Evolutionary conservation across 768 basidiomycete genomes (phyloP).

Genomic region (Pisolithus sp.): DNA sequence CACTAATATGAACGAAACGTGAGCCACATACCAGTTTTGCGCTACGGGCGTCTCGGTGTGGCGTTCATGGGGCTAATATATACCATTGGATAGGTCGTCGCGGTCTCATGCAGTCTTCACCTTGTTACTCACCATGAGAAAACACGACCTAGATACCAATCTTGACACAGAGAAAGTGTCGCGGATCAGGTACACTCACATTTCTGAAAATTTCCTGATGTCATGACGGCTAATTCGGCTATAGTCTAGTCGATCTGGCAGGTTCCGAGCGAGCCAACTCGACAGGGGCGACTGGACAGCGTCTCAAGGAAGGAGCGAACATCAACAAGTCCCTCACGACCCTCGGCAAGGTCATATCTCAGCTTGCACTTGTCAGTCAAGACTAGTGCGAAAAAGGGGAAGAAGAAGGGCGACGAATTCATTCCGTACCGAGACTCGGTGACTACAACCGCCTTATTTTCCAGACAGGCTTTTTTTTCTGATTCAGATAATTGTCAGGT

Average conservation of each 20-base stretch:
- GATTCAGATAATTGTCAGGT: constrained; percentile 44
- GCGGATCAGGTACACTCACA: constrained; percentile 67
- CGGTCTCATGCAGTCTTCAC: constrained; percentile 99
- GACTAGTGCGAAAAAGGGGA: constrained; percentile 72
- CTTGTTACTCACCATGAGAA: constrained; percentile 87
- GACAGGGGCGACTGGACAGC: constrained; percentile 93
- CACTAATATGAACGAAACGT: constrained; percentile 99
- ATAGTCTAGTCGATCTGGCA: constrained; percentile 88
- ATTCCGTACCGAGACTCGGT: constrained; percentile 98
- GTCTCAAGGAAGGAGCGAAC: constrained; percentile 95
- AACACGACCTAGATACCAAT: constrained; percentile 75
- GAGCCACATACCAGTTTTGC: constrained; percentile 22
- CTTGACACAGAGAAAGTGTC: constrained; percentile 99
- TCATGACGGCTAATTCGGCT: constrained; percentile 7
- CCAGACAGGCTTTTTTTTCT: neutral
- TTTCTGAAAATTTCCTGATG: neutral
- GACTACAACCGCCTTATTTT: constrained; percentile 20
- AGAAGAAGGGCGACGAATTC: constrained; percentile 88
- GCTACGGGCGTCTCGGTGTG: neutral
- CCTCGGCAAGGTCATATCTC: constrained; percentile 94
- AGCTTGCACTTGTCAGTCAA: constrained; percentile 60
- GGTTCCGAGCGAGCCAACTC: constrained; percentile 97
- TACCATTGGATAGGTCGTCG: constrained; percentile 55
- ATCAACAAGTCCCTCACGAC: constrained; percentile 99
- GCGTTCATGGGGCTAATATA: neutral